A percentile compares a stretch with the other conserved stretches of the same genome.
Evolutionary conservation across 78 protist genomes (phyloP).

Genomic region (Acrasis kona): DNA sequence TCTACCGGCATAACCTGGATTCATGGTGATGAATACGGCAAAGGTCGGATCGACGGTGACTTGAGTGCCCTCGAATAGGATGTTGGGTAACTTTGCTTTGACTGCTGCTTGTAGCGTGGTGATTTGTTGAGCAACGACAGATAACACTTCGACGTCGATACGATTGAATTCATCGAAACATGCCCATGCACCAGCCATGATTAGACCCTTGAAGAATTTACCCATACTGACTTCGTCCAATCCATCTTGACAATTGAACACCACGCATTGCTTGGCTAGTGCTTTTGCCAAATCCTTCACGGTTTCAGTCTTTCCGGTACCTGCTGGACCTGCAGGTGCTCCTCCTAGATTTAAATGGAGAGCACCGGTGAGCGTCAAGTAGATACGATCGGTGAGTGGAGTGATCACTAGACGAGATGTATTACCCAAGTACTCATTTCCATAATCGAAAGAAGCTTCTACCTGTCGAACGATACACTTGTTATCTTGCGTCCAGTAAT

Average conservation of each 20-base stretch:
- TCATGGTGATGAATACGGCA: slow-evolving; percentile 82
- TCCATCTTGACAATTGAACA: slow-evolving; percentile 74
- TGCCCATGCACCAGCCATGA: slow-evolving; percentile 73
- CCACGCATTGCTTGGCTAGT: slow-evolving; percentile 67
- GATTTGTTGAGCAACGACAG: slow-evolving; percentile 59
- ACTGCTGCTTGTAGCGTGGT: slow-evolving; percentile 16
- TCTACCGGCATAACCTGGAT: slow-evolving; percentile 82
- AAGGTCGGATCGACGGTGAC: slow-evolving; percentile 42
- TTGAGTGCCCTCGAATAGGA: slow-evolving; percentile 57
- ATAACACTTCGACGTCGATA: too few relatives aligned
- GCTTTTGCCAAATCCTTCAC: too few relatives aligned
- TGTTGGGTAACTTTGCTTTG: slow-evolving; percentile 28
- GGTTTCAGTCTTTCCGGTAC: too few relatives aligned
- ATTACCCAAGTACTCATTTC: slow-evolving; percentile 75
- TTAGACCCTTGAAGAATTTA: slow-evolving; percentile 72
- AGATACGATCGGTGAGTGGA: too few relatives aligned
- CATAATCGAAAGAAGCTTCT: slow-evolving; percentile 33
- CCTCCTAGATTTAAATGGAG: slow-evolving; percentile 63
- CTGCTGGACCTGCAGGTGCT: slow-evolving; percentile 65
- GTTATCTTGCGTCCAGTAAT: slow-evolving; percentile 39
- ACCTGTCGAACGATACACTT: slow-evolving; percentile 27
- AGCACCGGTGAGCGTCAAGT: slow-evolving; percentile 74
- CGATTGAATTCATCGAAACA: slow-evolving; percentile 87
- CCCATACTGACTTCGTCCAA: slow-evolving; percentile 47
- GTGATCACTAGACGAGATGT: slow-evolving; percentile 70